Percentiles rank a stretch among this genome's conserved stretches.
phyloP scores from a whole-genome alignment of 2,329 filamentous ascomycete species.

The Biscogniauxia sp. region DNA sequence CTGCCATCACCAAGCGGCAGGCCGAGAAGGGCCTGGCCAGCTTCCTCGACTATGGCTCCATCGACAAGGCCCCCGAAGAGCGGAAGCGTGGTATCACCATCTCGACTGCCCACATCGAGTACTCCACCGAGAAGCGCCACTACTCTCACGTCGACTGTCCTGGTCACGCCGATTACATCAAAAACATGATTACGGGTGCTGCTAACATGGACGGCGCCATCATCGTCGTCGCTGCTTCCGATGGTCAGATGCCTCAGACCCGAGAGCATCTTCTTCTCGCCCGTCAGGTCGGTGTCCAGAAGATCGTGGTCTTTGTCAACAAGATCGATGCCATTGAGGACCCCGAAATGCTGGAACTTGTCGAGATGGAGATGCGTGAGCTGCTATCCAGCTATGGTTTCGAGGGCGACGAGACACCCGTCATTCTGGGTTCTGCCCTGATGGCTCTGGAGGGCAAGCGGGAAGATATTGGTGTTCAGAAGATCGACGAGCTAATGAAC shows the following conservation, averaged over 20 bases:
- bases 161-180: slow-evolving; percentile 99
- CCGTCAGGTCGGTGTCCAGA: slow-evolving; percentile 96
- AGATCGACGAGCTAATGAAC: slow-evolving; percentile 87
- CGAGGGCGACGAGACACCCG: slow-evolving; percentile 96
- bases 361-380: slow-evolving; percentile 99
- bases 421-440: slow-evolving; percentile 94
- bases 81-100: slow-evolving; percentile 99
- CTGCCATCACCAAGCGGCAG: slow-evolving; percentile 98
- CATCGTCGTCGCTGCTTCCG: slow-evolving; percentile 96
- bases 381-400: slow-evolving; percentile 90
- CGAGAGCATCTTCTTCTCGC: slow-evolving; percentile 96
- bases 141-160: slow-evolving; percentile 99
- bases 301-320: slow-evolving; percentile 99
- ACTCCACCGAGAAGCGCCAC: slow-evolving; percentile 88
- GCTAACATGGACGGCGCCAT: slow-evolving; percentile 99
- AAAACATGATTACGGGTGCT: slow-evolving; percentile 99
- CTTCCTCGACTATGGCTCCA: slow-evolving; percentile 96
- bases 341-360: slow-evolving; percentile 98
- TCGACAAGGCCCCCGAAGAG: slow-evolving; percentile 99
- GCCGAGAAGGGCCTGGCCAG: slow-evolving; percentile 89
- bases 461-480: slow-evolving; percentile 79
- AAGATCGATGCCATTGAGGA: slow-evolving; percentile 98
- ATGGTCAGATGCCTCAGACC: slow-evolving; percentile 99
- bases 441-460: slow-evolving; percentile 86
- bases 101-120: slow-evolving; percentile 97